phyloP scores from a whole-genome alignment of 495 filamentous ascomycete species.

The Cercophora samala region DNA sequence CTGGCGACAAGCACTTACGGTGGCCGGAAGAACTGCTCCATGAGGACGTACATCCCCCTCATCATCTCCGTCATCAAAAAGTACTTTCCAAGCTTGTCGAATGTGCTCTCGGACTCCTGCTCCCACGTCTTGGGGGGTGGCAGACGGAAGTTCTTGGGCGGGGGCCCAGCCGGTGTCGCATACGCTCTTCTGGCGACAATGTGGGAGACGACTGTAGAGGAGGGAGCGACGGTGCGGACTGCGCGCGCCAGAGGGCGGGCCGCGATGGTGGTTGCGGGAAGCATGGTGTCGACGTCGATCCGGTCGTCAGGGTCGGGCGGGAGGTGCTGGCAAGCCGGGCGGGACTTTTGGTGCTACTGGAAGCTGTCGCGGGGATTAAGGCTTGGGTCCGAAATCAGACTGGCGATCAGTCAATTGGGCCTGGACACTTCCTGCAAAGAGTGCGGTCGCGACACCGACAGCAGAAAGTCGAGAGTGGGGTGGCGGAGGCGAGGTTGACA shows the following conservation, averaged over 20 bases:
- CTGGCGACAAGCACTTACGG: slow-evolving; percentile 62
- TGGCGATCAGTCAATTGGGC: background rate
- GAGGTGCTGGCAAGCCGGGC: background rate
- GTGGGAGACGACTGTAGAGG: slow-evolving; percentile 21
- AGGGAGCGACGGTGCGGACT: slow-evolving; percentile 32
- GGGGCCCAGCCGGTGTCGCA: slow-evolving; percentile 74
- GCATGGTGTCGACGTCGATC: background rate
- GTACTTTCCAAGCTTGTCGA: slow-evolving; percentile 84
- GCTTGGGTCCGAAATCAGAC: background rate
- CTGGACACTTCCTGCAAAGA: background rate
- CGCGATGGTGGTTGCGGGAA: slow-evolving; percentile 11
- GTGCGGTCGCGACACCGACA: background rate
- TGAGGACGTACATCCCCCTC: slow-evolving; percentile 93
- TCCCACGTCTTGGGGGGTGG: slow-evolving; percentile 66
- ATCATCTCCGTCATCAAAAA: slow-evolving; percentile 93
- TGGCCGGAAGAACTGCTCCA: slow-evolving; percentile 97
- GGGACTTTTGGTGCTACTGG: background rate
- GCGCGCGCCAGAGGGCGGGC: slow-evolving; percentile 9
- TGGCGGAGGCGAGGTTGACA: slow-evolving; percentile 25
- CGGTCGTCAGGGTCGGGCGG: background rate
- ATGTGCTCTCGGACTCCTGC: slow-evolving; percentile 61
- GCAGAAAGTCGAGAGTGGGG: slow-evolving; percentile 22
- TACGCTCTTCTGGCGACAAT: slow-evolving; percentile 48
- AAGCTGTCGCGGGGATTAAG: slow-evolving; percentile 9
- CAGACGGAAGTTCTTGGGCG: slow-evolving; percentile 72